Base-by-base conservation (phyloP, 192 early-diverging fungal species). In the Rhizophagus clarus region DNA sequence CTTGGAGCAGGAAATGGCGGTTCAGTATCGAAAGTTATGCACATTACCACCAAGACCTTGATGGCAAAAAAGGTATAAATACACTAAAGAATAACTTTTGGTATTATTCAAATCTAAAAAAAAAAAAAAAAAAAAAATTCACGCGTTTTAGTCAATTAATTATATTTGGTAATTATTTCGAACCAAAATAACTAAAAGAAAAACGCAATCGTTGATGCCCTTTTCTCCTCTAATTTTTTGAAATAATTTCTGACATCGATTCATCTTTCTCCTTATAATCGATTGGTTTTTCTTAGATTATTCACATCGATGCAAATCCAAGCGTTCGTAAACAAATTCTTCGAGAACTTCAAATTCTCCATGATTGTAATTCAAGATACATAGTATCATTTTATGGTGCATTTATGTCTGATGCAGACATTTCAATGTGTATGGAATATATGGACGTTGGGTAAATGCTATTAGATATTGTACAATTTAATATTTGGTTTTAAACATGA, bases 331-430 rank as follows among this genome's bases (percentile, higher is more conserved):
- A 95, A 86, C 95, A 96, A 85, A 95, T 99, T 73, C 86, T 97
- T 80, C 93, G 96, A 61, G 98, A 99, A 84, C 90, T 99, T 69
- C 93, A 96, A 82, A 95, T 99, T 83, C 89, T 99, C 84, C 95
- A 97, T 83, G 95, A 96, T 79, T 99, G 97, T 86, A 95, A 95
- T 81, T 95, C 94, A 45, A 92, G 93, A 76, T 95, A 98, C 81
- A 99, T 99, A 81, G 96, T 99, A 40, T 93, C 93, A 42, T 99
- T 96, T 82, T 99, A 97, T 81, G 98, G 98, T 47, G 96, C 98
- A 17, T 99, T 96, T 80, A 87, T 93, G 77, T 91, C 89, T 75
- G 89, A 88, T 47, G 92, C 91, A 49, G 93, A 94, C 82, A 92
- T 99, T 76, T 94, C 92, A 28, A 95, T 98, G 80, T 98, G 97